Conservation (phyloP, 352 stramenopile species). For the Peronosclerospora sorghi region DNA sequence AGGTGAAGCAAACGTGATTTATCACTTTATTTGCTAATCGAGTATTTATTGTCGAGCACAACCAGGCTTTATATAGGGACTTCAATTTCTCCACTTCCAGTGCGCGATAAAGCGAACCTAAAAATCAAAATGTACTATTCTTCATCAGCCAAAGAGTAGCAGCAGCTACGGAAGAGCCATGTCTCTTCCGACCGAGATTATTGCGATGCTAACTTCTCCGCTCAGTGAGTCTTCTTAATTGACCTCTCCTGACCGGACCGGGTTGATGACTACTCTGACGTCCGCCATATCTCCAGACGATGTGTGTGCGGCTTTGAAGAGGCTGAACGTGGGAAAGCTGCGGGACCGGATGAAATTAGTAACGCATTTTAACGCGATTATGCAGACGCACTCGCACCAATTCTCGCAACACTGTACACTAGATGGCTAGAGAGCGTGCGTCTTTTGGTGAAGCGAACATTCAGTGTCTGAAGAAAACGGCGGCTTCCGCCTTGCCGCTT, state of each 20-base stretch:
- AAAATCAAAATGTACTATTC: not conserved
- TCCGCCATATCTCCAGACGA: no score
- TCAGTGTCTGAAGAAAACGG: no score
- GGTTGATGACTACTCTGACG: no score
- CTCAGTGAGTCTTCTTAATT: constrained; percentile 51
- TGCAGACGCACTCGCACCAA: no score
- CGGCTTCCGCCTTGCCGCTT: no score
- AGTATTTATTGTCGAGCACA: constrained; percentile 61
- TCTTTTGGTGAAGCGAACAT: no score
- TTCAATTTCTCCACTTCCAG: constrained; percentile 70
- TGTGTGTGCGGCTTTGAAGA: no score
- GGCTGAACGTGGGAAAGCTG: not conserved
- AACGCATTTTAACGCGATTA: not conserved
- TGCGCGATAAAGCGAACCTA: constrained; percentile 60
- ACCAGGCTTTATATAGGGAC: constrained; percentile 42
- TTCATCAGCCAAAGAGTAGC: not conserved
- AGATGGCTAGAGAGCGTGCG: no score
- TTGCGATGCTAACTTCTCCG: constrained; percentile 51
- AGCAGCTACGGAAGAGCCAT: not conserved
- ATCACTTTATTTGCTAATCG: constrained; percentile 49
- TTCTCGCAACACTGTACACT: no score
- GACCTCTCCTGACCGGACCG: no score
- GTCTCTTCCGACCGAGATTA: constrained; percentile 74
- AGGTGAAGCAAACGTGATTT: no score
- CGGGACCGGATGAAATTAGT: not conserved